Conservation (phyloP, 169 alveolate species). For the Eimeria praecox region DNA sequence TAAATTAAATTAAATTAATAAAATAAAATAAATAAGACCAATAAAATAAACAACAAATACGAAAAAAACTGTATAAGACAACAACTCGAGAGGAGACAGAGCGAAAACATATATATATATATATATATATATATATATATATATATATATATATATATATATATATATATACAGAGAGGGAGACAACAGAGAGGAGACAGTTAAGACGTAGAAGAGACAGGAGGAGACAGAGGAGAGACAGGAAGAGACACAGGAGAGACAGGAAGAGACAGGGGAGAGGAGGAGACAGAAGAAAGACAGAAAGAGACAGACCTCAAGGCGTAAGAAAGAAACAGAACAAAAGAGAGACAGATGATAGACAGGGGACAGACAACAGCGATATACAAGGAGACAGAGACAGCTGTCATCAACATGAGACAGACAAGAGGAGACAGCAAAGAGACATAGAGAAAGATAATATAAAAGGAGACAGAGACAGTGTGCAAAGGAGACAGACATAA, state of each 20-base stretch:
- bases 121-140: too few relatives aligned
- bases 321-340: neutral
- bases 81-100: neutral
- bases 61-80: neutral
- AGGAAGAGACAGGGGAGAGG: neutral
- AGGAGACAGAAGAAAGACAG: too few relatives aligned
- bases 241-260: too few relatives aligned
- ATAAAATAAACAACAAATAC: too few relatives aligned
- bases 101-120: neutral
- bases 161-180: neutral
- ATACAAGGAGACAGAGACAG: too few relatives aligned
- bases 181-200: neutral
- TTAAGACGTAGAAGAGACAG: neutral
- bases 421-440: too few relatives aligned
- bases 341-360: too few relatives aligned
- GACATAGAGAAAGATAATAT: neutral
- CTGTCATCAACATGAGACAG: too few relatives aligned
- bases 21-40: neutral
- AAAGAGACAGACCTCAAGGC: too few relatives aligned
- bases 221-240: neutral
- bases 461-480: neutral
- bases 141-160: too few relatives aligned
- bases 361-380: too few relatives aligned
- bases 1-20: neutral
- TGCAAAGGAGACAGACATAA: too few relatives aligned